Percentiles rank a stretch among this genome's conserved stretches.
phyloP scores from a whole-genome alignment of 768 basidiomycete species.

The Tricholoma sp. region DNA sequence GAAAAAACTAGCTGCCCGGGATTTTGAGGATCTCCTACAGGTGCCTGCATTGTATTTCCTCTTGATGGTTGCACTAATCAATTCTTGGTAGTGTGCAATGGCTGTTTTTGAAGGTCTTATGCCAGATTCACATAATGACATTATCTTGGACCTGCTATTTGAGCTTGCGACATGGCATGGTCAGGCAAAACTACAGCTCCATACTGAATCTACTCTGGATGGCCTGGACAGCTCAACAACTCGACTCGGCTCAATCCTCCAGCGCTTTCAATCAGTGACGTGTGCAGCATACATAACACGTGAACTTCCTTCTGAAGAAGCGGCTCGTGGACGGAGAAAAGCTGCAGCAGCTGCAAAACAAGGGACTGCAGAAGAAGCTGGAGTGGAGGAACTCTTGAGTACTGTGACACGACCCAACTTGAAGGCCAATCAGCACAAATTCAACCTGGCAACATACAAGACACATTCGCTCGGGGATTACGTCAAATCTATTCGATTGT shows the following conservation, averaged over 20 bases:
- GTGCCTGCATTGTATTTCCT: constrained; percentile 1
- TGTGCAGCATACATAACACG: constrained; percentile 2
- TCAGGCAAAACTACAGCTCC: constrained; percentile 3
- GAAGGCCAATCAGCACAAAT: too few species aligned
- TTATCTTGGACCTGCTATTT: constrained; percentile 1
- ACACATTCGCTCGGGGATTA: constrained; percentile 30
- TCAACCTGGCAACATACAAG: constrained; percentile 29
- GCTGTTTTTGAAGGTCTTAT: not conserved
- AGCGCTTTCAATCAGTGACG: not conserved
- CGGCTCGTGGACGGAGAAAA: constrained; percentile 2
- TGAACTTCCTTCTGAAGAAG: constrained; percentile 9
- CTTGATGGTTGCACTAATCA: too few species aligned
- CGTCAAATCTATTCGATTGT: constrained; percentile 12
- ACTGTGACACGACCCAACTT: too few species aligned
- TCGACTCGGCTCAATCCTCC: not conserved
- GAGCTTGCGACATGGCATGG: constrained; percentile 3
- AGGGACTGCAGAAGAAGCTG: not conserved
- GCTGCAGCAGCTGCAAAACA: not conserved
- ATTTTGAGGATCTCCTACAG: constrained; percentile 27
- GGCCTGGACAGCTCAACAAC: not conserved
- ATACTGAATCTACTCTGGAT: constrained; percentile 3
- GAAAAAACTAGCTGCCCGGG: constrained; percentile 9
- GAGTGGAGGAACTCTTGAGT: too few species aligned
- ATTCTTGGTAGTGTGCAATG: not conserved
- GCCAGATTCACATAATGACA: not conserved